A percentile compares a stretch with the other conserved stretches of the same genome.
phyloP scores from a whole-genome alignment of 2,329 filamentous ascomycete species.

The Lecanoromycetidae sp. region DNA sequence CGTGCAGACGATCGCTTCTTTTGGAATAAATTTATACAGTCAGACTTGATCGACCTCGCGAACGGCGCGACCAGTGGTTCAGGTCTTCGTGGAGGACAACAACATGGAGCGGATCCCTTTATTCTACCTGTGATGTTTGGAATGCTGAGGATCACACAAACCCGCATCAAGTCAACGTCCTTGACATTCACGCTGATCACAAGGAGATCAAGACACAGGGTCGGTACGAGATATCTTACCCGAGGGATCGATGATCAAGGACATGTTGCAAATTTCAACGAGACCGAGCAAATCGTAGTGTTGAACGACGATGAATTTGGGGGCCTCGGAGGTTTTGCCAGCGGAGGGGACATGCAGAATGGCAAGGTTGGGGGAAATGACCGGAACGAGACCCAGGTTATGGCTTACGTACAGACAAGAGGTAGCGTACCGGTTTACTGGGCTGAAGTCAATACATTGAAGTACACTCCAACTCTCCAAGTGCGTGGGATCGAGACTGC shows the following conservation, averaged over 20 bases:
- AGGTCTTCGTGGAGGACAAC: slow-evolving; percentile 39
- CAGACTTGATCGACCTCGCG: slow-evolving; percentile 76
- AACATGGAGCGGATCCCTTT: slow-evolving; percentile 73
- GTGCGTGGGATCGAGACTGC: slow-evolving; percentile 75
- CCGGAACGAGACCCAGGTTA: slow-evolving; percentile 69
- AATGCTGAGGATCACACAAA: slow-evolving; percentile 83
- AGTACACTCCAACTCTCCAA: slow-evolving; percentile 83
- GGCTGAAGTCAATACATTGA: slow-evolving; percentile 87
- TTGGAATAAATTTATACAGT: slow-evolving; percentile 91
- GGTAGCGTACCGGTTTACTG: slow-evolving; percentile 94
- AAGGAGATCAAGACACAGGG: slow-evolving; percentile 73
- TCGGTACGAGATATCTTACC: slow-evolving; percentile 88
- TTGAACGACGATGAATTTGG: slow-evolving; percentile 71
- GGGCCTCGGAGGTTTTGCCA: slow-evolving; percentile 67
- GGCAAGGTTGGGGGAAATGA: slow-evolving; percentile 49
- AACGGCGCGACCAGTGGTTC: slow-evolving; percentile 29
- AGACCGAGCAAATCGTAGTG: slow-evolving; percentile 87
- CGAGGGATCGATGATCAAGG: slow-evolving; percentile 87
- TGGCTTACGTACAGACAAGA: slow-evolving; percentile 92
- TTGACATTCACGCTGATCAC: slow-evolving; percentile 83
- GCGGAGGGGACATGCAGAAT: slow-evolving; percentile 63
- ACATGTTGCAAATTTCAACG: slow-evolving; percentile 97
- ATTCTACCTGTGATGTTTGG: slow-evolving; percentile 94
- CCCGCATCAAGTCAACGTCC: slow-evolving; percentile 69
- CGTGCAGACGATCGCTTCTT: slow-evolving; percentile 95